Base-by-base conservation (phyloP, 805 yeast genomes). In the Torulaspora quercuum region DNA sequence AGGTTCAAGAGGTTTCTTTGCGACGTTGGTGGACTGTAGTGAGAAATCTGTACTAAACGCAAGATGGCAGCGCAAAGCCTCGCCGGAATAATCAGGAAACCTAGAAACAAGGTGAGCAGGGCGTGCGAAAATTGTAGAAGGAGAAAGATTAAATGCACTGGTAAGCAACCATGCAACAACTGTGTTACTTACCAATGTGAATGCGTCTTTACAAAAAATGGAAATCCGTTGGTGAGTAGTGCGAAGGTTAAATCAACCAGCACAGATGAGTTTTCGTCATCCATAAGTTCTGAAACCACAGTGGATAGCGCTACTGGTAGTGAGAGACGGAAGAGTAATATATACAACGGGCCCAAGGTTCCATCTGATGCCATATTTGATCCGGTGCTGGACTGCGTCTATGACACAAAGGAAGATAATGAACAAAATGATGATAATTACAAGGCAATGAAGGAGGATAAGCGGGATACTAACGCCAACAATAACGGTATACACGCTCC, bases 141-240 rank as follows among this genome's bases (percentile, higher is more conserved):
- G 30, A 51, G 63, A 22, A 59, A 59, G 39, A 51, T 59, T 29
- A 57, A 57, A 36, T 59, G 64, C 35, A 57, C 59, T n/a, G 64
- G 64, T 2, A 41, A 39, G 7, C 48, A 40, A 20, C 64, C 64
- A 9, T 59, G 64, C 43, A 41, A 51, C 9, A 53, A 53, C 12
- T 59, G 64, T 37, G 50, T 52, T 14, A 53, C 56, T 11, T 59
- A 59, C 36, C 42, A 44, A 12, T 59, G 64, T 35, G 52, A 46
- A 1, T 59, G 64, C 39, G 37, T 52, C 6, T 58, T 38, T 28
- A 25, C 36, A 6, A 35, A 28, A 6, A 29, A 27, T 22, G 14
- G 13, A 11, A 20, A 12, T 11, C 16, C 37, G 17, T 10, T 18
- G 28, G 24, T 24, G 7, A 13, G 24, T 12, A 25, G 7, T 17